Evolutionary conservation across 768 basidiomycete species (phyloP).

Genomic region (Tephrocybe sp.): DNA sequence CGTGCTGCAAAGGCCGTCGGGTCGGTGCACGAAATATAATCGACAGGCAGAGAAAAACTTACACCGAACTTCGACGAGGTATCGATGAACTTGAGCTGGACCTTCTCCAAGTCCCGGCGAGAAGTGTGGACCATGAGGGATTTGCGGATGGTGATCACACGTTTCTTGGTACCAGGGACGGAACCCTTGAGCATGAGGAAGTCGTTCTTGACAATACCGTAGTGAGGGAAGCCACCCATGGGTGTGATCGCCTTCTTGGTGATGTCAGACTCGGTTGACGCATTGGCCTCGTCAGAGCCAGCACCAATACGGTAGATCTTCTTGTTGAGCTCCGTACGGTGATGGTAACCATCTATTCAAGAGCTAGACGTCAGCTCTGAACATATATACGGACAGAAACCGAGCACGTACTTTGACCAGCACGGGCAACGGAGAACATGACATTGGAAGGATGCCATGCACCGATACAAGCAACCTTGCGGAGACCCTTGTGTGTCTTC

Average conservation of each 20-base stretch:
- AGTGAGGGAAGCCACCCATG: conserved; percentile 99
- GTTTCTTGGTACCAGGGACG: conserved; percentile 95
- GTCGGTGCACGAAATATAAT: conserved; percentile 9
- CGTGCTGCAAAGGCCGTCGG: conserved; percentile 57
- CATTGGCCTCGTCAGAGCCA: conserved; percentile 76
- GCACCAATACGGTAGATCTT: conserved; percentile 95
- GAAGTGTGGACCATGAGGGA: conserved; percentile 96
- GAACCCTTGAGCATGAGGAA: conserved; percentile 97
- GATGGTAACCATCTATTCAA: conserved; percentile 85
- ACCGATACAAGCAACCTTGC: conserved; percentile 99
- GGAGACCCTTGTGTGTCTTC: conserved; percentile 99
- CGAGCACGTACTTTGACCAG: conserved; percentile 88
- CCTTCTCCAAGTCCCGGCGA: conserved; percentile 96
- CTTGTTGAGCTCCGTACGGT: conserved; percentile 98
- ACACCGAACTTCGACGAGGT: conserved; percentile 97
- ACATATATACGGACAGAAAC: background rate
- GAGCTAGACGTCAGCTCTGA: conserved; percentile 5
- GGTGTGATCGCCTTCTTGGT: conserved; percentile 94
- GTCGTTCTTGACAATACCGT: conserved; percentile 98
- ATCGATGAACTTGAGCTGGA: conserved; percentile 97
- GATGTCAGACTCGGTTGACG: conserved; percentile 92
- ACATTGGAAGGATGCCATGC: conserved; percentile 99
- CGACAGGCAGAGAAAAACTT: conserved; percentile 31
- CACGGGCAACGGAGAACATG: conserved; percentile 99
- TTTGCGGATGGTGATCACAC: conserved; percentile 96